Conservation (phyloP, 768 basidiomycete species). For the Trametes coccinea region DNA sequence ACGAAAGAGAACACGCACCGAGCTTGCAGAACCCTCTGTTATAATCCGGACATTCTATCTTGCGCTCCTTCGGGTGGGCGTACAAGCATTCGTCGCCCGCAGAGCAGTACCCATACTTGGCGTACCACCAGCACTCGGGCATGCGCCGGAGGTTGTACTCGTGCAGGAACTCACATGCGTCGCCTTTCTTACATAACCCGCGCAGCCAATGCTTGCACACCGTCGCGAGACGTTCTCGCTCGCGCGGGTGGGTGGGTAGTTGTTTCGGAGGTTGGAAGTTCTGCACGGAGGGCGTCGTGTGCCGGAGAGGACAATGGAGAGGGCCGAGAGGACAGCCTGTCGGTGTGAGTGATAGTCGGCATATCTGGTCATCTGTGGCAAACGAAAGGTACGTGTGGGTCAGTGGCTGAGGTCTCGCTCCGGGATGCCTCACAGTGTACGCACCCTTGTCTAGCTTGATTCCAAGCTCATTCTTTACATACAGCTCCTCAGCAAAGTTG, state of each 20-base stretch:
- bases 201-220: slow-evolving; percentile 99
- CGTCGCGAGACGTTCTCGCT: slow-evolving; percentile 81
- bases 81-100: slow-evolving; percentile 98
- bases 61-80: slow-evolving; percentile 89
- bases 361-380: slow-evolving; percentile 86
- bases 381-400: not conserved
- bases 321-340: slow-evolving; percentile 90
- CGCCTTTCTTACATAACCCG: slow-evolving; percentile 97
- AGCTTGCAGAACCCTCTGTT: slow-evolving; percentile 93
- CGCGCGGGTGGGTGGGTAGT: slow-evolving; percentile 78
- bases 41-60: slow-evolving; percentile 94
- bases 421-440: not conserved
- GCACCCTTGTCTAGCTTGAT: slow-evolving; percentile 91
- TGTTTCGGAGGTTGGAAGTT: slow-evolving; percentile 92
- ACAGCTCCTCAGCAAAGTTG: slow-evolving; percentile 78
- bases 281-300: slow-evolving; percentile 81
- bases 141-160: slow-evolving; percentile 97
- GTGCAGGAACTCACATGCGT: slow-evolving; percentile 97
- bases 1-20: slow-evolving; percentile 52
- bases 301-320: slow-evolving; percentile 88
- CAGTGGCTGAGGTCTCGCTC: slow-evolving; percentile 1
- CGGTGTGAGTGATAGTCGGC: slow-evolving; percentile 76
- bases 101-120: slow-evolving; percentile 96
- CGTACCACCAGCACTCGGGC: slow-evolving; percentile 99
- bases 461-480: slow-evolving; percentile 78